phyloP scores from a whole-genome alignment of 1,284 basidiomycete species.

The Rhodotorula sp. region DNA sequence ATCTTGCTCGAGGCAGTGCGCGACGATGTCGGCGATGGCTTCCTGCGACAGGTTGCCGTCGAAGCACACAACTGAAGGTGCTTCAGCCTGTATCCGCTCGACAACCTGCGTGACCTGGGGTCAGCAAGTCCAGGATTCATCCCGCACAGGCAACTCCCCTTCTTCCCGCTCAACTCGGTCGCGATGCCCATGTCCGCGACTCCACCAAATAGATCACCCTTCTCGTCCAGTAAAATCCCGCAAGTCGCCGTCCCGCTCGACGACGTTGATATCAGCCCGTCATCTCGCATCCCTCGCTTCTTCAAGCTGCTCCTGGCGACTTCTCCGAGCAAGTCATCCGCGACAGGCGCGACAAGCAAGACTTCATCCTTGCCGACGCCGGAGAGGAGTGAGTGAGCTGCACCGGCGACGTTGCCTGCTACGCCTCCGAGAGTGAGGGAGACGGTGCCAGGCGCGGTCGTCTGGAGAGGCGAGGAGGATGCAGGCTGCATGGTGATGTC shows the following conservation, averaged over 20 bases:
- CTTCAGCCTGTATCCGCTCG: conserved; percentile 52
- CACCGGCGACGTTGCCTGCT: conserved; percentile 88
- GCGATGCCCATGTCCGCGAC: conserved; percentile 88
- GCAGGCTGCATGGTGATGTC: conserved; percentile 66
- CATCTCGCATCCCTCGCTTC: conserved; percentile 69
- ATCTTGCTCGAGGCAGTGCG: conserved; percentile 51
- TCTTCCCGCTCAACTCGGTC: conserved; percentile 55
- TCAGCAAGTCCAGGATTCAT: conserved; percentile 1
- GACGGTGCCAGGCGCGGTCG: conserved; percentile 79
- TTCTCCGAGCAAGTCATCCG: conserved; percentile 53
- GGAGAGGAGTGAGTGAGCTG: conserved; percentile 64
- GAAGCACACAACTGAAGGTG: conserved; percentile 66
- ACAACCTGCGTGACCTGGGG: conserved; percentile 51
- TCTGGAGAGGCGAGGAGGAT: conserved; percentile 53
- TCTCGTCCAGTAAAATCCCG: conserved; percentile 72
- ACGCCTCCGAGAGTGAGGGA: conserved; percentile 81
- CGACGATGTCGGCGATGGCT: conserved; percentile 59
- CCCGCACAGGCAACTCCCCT: conserved; percentile 51
- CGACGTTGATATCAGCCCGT: conserved; percentile 62
- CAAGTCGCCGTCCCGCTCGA: conserved; percentile 67
- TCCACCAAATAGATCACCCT: conserved; percentile 73
- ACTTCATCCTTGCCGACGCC: conserved; percentile 38
- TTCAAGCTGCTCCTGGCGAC: conserved; percentile 71
- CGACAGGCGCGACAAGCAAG: conserved; percentile 53
- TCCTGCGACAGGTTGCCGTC: conserved; percentile 74